These are phyloP conservation scores for Pythium dissotocum DNA, from an alignment of 352 stramenopile species.

Conservation along the genomic window DNA sequence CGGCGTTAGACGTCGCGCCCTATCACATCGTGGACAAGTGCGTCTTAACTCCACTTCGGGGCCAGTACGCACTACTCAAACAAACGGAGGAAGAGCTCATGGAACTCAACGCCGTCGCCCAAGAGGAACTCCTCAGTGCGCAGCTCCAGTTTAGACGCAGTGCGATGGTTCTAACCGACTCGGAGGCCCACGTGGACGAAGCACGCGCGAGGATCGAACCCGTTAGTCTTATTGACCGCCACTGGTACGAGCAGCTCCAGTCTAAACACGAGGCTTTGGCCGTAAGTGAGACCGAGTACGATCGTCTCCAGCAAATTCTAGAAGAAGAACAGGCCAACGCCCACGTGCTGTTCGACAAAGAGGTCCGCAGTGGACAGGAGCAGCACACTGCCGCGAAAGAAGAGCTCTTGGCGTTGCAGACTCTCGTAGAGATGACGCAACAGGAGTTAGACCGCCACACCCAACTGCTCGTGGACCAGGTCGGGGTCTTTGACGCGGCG, in stretches of 20 bases:
- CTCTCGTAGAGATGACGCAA: constrained; percentile 9
- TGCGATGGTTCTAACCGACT: constrained; percentile 41
- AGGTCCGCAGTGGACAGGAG: constrained; percentile 8
- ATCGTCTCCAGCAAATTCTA: background rate
- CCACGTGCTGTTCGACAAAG: constrained; percentile 9
- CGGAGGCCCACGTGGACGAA: constrained; percentile 36
- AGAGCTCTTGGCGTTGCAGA: background rate
- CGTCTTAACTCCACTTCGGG: constrained; percentile 36
- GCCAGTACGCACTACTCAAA: constrained; percentile 21
- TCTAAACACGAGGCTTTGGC: constrained; percentile 9
- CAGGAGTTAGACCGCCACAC: background rate
- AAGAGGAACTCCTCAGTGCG: constrained; percentile 21
- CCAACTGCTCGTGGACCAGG: constrained; percentile 21
- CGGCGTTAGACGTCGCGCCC: constrained; percentile 52
- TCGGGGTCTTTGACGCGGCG: constrained; percentile 23
- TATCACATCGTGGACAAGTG: constrained; percentile 45
- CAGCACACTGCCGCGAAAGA: background rate
- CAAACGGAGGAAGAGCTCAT: constrained; percentile 26
- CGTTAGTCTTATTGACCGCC: constrained; percentile 24
- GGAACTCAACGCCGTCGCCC: constrained; percentile 18
- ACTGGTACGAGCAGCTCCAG: constrained; percentile 35
- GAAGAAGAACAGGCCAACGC: constrained; percentile 2
- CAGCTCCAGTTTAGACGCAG: constrained; percentile 25
- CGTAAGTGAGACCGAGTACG: constrained; percentile 15
- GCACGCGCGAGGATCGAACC: constrained; percentile 23